Conservation (phyloP, 441 rosid species). For the Populus tomentosa region DNA sequence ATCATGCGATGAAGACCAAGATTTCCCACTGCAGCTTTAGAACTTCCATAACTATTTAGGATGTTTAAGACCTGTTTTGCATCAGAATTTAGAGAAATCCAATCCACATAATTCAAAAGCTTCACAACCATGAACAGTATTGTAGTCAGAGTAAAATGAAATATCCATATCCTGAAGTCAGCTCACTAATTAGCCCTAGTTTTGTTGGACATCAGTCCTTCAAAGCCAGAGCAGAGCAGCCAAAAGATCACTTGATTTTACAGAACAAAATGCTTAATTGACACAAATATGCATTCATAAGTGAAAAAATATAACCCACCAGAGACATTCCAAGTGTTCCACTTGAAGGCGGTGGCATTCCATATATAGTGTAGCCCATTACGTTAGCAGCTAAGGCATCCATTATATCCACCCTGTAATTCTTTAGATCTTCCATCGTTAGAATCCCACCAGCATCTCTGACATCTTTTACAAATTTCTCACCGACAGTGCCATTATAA, state of each 20-base stretch:
- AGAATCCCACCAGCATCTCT: slow-evolving; percentile 72
- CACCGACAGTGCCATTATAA: slow-evolving; percentile 68
- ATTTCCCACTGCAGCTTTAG: slow-evolving; percentile 44
- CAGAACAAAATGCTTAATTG: not conserved
- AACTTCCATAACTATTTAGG: slow-evolving; percentile 51
- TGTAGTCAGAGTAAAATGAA: not conserved
- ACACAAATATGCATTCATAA: not conserved
- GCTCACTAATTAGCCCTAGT: not conserved
- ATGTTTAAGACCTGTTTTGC: slow-evolving; percentile 67
- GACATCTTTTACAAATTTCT: slow-evolving; percentile 66
- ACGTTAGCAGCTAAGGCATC: slow-evolving; percentile 55
- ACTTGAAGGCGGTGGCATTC: slow-evolving; percentile 95
- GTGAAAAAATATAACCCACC: slow-evolving; percentile 33
- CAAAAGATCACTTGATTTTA: not conserved
- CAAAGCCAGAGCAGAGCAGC: not conserved
- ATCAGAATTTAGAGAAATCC: slow-evolving; percentile 5
- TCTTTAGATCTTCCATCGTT: slow-evolving; percentile 80
- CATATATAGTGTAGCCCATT: slow-evolving; percentile 68
- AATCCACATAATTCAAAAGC: not conserved
- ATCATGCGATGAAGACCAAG: slow-evolving; percentile 73
- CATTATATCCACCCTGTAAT: slow-evolving; percentile 53
- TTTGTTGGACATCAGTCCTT: not conserved
- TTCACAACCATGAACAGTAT: not conserved
- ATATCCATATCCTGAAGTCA: not conserved
- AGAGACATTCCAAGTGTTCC: slow-evolving; percentile 67